phyloP scores from a whole-genome alignment of 2,329 filamentous ascomycete species.

The Colletotrichum limetticola region DNA sequence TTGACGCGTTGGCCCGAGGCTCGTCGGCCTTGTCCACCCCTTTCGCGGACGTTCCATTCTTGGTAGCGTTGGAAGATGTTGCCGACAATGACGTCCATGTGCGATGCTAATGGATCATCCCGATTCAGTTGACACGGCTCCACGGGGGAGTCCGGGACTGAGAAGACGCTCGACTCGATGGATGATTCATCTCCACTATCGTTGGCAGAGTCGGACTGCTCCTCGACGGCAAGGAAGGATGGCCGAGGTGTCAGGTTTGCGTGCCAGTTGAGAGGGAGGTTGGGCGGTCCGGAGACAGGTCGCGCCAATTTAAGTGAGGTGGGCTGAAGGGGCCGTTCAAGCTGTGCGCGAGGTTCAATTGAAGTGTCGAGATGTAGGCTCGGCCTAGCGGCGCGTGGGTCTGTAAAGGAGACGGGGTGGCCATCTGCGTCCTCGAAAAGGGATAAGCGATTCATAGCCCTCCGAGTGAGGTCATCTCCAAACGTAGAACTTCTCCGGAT shows the following conservation, averaged over 20 bases:
- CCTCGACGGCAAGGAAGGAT: not conserved
- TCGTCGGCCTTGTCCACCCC: not conserved
- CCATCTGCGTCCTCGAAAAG: not conserved
- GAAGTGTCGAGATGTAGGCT: not conserved
- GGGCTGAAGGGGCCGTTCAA: not conserved
- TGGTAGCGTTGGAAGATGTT: not conserved
- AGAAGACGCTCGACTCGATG: conserved; percentile 20
- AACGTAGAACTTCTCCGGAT: not conserved
- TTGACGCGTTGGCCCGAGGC: not conserved
- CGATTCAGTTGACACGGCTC: not conserved
- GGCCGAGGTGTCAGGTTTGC: not conserved
- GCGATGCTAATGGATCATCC: conserved; percentile 10
- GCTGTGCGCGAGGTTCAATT: not conserved
- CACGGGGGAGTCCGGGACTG: conserved; percentile 4
- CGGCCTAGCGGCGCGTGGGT: not conserved
- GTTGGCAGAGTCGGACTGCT: not conserved
- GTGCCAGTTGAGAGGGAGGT: not conserved
- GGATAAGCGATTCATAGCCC: not conserved
- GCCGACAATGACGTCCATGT: not conserved
- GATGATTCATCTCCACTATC: conserved; percentile 20
- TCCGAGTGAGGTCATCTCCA: not conserved
- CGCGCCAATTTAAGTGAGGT: not conserved
- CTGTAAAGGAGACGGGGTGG: not conserved
- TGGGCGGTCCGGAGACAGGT: not conserved
- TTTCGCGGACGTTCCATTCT: not conserved